Conservation (phyloP, 768 basidiomycete species). For the Kockovaella imperatae region DNA sequence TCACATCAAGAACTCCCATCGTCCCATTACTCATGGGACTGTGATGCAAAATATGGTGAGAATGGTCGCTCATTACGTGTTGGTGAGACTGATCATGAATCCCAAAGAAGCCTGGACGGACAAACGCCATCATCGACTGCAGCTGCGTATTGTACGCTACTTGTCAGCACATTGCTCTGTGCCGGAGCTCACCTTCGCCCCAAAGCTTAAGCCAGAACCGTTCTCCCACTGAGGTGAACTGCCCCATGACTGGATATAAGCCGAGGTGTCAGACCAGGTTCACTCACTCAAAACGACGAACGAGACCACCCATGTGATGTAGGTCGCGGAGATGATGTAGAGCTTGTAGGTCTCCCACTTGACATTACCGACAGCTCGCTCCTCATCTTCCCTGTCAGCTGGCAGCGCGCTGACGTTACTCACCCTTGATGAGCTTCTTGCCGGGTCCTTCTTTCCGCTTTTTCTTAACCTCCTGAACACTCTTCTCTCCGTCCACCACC, state of each 20-base stretch:
- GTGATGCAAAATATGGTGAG: constrained; percentile 25
- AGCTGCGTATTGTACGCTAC: constrained; percentile 20
- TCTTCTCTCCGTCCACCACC: constrained; percentile 33
- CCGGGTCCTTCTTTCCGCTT: constrained; percentile 33
- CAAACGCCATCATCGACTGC: constrained; percentile 6
- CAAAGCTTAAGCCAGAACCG: constrained; percentile 67
- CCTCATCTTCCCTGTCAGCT: constrained; percentile 33
- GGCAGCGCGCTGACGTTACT: too few species aligned
- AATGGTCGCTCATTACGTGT: too few species aligned
- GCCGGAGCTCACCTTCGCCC: constrained; percentile 51
- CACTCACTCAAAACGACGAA: constrained; percentile 56
- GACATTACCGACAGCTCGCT: constrained; percentile 69
- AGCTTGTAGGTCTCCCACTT: constrained; percentile 62
- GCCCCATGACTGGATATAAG: constrained; percentile 25
- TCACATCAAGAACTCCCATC: background rate
- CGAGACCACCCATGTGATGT: constrained; percentile 32
- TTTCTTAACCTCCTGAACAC: constrained; percentile 26
- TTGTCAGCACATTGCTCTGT: background rate
- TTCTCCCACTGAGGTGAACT: constrained; percentile 29
- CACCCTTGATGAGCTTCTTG: constrained; percentile 32
- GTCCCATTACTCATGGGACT: background rate
- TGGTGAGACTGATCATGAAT: constrained; percentile 13
- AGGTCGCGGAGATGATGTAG: constrained; percentile 44
- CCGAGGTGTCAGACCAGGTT: constrained; percentile 46
- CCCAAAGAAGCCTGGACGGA: constrained; percentile 5